Percentiles rank a stretch among this genome's conserved stretches.
phyloP scores from a whole-genome alignment of 805 yeast species.

The Scheffersomyces amazonensis region DNA sequence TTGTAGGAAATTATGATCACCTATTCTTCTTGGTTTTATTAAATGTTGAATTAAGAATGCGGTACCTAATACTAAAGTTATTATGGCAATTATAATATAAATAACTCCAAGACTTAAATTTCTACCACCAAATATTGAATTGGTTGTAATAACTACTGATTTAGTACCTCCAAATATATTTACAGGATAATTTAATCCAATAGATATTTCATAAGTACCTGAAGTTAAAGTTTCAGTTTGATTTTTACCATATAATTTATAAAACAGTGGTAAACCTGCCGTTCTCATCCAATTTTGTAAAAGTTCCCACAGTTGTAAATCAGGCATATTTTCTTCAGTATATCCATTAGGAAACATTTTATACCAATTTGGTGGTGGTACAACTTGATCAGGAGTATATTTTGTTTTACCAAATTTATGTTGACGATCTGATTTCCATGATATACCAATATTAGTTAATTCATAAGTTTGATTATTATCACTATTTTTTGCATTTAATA shows the following conservation, averaged over 20 bases:
- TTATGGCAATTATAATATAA: conserved; percentile 78
- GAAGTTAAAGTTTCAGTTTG: conserved; percentile 49
- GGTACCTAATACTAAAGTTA: conserved; percentile 68
- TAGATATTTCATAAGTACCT: conserved; percentile 69
- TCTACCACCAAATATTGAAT: conserved; percentile 82
- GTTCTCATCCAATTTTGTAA: conserved; percentile 98
- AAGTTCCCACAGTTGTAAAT: conserved; percentile 72
- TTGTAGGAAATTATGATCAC: conserved; percentile 66
- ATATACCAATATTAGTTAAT: conserved; percentile 58
- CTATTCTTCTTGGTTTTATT: conserved; percentile 78
- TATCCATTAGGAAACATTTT: conserved; percentile 82
- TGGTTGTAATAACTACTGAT: conserved; percentile 75
- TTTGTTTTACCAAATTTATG: conserved; percentile 66
- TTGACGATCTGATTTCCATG: conserved; percentile 79
- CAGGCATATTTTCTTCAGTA: conserved; percentile 76
- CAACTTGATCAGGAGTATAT: conserved; percentile 67
- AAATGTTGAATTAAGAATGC: conserved; percentile 78
- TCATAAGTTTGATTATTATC: conserved; percentile 40
- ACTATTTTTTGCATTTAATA: conserved; percentile 44
- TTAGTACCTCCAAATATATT: conserved; percentile 85
- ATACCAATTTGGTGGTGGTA: conserved; percentile 94
- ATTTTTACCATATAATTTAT: conserved; percentile 78
- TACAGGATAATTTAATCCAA: conserved; percentile 81
- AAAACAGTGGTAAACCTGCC: conserved; percentile 87
- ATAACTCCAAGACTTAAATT: conserved; percentile 82